A percentile compares a stretch with the other conserved stretches of the same genome.
Evolutionary conservation across 2,329 filamentous ascomycete species (phyloP).

Genomic region (Akanthomyces dipterigenus): DNA sequence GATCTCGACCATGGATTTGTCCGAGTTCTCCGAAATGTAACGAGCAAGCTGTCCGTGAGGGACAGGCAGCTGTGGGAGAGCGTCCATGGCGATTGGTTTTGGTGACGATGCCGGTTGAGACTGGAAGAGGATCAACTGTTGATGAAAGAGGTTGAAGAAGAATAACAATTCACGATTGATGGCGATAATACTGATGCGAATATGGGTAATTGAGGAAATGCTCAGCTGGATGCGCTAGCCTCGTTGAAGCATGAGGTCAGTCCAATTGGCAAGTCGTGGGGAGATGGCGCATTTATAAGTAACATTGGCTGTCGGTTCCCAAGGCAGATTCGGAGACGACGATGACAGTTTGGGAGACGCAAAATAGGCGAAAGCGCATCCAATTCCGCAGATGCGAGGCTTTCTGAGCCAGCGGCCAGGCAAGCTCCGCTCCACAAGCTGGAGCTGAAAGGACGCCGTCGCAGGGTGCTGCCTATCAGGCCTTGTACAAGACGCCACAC

Average conservation of each 20-base stretch:
- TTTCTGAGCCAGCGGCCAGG: background rate
- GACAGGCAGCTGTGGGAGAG: conserved; percentile 40
- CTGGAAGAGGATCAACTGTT: background rate
- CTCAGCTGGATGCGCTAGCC: background rate
- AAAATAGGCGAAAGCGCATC: background rate
- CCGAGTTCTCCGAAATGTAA: conserved; percentile 49
- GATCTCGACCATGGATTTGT: conserved; percentile 49
- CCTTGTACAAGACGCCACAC: background rate
- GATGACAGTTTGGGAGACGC: background rate
- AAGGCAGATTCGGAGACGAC: background rate
- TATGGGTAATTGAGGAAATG: background rate
- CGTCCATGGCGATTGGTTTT: conserved; percentile 18
- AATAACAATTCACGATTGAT: background rate
- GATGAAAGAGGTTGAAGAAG: background rate
- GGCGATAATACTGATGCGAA: background rate
- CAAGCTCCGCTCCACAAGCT: conserved; percentile 4
- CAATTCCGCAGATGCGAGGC: background rate
- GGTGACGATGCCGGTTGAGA: background rate
- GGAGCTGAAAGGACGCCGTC: conserved; percentile 7
- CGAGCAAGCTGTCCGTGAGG: conserved; percentile 37
- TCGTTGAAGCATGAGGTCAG: background rate
- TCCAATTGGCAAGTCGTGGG: background rate
- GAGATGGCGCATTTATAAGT: background rate
- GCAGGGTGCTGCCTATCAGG: conserved; percentile 4
- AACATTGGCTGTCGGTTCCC: background rate